Base-by-base conservation (phyloP, 164 flowering plant species). In the Liriodendron chinense region DNA sequence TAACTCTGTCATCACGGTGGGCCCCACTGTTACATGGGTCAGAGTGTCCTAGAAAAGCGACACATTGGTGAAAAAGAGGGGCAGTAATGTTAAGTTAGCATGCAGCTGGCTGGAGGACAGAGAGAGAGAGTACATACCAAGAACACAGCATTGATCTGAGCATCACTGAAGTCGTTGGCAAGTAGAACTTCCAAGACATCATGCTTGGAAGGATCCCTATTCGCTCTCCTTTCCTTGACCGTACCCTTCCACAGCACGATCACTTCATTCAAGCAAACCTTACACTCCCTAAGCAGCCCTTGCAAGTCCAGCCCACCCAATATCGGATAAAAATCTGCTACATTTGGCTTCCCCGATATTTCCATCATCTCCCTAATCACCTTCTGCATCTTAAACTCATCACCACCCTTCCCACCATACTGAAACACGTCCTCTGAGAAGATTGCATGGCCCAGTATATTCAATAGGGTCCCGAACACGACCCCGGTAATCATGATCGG, bases 101-200 rank as follows among this genome's bases (percentile, higher is more conserved):
- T 34, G 34, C 34, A 28, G 34, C 34, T 1, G 34, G 3, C n/a
- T 28, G 3, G 1, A 34, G 5, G 43, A 2, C 6, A 34, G 43
- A 28, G 34, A 28, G 1, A 28, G 34, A 34, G 43, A 34, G 5
- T 43, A 6, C 43, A 34, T 1, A 85, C 88, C 82, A 74, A 4
- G 14, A 83, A n/a, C 23, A 85, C 65, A 24, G 76, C 57, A 12
- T 84, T 77, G 61, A 86, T 82, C 56, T 74, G 84, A 9, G 77
- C 79, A 66, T 79, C 72, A 1, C 65, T 65, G 18, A 79, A 86
- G 0, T 47, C 77, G 26, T 70, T 78, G 7, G 26, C 63, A 18
- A 85, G 72, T 63, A 85, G 34, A 59, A 71, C 76, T 48, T 80
- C 82, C 71, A 83, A 68, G 71, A 85, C 80, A 66, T 85, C 88